A percentile compares a stretch with the other conserved stretches of the same genome.
Evolutionary conservation across 805 yeast species (phyloP).

Genomic region (Wickerhamomyces bisporus): DNA sequence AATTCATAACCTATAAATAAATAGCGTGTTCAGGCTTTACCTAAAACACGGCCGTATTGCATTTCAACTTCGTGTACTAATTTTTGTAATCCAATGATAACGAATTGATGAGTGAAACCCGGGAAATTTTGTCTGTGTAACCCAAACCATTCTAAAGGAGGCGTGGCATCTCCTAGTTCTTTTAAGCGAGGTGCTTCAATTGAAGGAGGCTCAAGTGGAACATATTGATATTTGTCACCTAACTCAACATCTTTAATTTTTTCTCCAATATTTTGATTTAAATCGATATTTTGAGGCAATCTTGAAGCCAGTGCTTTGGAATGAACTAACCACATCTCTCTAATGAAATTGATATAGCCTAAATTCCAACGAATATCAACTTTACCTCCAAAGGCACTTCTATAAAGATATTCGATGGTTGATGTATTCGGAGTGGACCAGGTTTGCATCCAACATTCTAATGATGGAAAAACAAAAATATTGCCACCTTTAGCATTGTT

Average conservation of each 20-base stretch:
- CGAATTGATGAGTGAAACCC: conserved; percentile 74
- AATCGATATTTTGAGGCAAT: conserved; percentile 29
- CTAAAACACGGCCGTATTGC: conserved; percentile 38
- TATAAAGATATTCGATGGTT: conserved; percentile 60
- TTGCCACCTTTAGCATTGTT: conserved; percentile 68
- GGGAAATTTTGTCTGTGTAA: conserved; percentile 85
- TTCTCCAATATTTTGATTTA: conserved; percentile 27
- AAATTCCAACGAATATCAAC: conserved; percentile 93
- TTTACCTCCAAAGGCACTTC: conserved; percentile 78
- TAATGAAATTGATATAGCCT: conserved; percentile 82
- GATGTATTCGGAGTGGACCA: conserved; percentile 51
- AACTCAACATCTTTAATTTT: conserved; percentile 43
- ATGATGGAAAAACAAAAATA: conserved; percentile 74
- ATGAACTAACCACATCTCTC: conserved; percentile 91
- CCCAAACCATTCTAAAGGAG: conserved; percentile 98
- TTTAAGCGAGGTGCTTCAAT: conserved; percentile 86
- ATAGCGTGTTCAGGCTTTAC: conserved; percentile 28
- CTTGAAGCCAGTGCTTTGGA: conserved; percentile 66
- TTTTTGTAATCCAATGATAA: conserved; percentile 68
- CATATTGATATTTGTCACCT: conserved; percentile 47
- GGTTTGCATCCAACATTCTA: conserved; percentile 70
- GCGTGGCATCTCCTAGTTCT: conserved; percentile 95
- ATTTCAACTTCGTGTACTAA: conserved; percentile 61
- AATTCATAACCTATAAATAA: too few relatives aligned
- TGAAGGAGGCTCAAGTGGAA: conserved; percentile 66